These are phyloP conservation scores for Jasminum sambac DNA, from an alignment of 257 asterid species.

Conservation along the genomic window DNA sequence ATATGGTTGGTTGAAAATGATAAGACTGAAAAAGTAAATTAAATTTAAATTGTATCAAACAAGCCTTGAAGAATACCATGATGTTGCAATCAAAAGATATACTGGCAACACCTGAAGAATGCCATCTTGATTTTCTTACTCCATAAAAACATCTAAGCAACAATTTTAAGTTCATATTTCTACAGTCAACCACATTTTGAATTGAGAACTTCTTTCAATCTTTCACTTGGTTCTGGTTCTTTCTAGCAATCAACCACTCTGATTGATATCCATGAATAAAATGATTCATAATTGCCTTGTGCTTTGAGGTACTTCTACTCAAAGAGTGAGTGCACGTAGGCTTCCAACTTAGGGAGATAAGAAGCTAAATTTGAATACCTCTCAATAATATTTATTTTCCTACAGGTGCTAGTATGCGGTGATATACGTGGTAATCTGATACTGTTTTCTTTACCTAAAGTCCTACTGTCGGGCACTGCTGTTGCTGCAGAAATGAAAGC, in stretches of 20 bases:
- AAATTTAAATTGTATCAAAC: too few species aligned
- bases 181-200: constrained; percentile 18
- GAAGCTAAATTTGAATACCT: background rate
- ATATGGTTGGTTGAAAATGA: too few species aligned
- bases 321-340: background rate
- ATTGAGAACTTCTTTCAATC: background rate
- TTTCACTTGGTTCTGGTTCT: background rate
- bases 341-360: background rate
- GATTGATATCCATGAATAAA: background rate
- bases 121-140: constrained; percentile 10
- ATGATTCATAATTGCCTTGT: background rate
- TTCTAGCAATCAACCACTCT: background rate
- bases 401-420: constrained; percentile 90
- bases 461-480: constrained; percentile 39
- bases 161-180: constrained; percentile 19
- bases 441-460: constrained; percentile 61
- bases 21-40: too few species aligned
- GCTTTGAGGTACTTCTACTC: background rate
- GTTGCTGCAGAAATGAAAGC: constrained; percentile 47
- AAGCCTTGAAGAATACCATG: too few species aligned
- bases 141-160: constrained; percentile 4
- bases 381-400: constrained; percentile 29
- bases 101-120: constrained; percentile 10
- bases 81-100: constrained; percentile 13
- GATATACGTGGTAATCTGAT: constrained; percentile 91